These are phyloP conservation scores for Picochlorum sp. DNA, from an alignment of 139 green algal genomes.

Conservation along the genomic window DNA sequence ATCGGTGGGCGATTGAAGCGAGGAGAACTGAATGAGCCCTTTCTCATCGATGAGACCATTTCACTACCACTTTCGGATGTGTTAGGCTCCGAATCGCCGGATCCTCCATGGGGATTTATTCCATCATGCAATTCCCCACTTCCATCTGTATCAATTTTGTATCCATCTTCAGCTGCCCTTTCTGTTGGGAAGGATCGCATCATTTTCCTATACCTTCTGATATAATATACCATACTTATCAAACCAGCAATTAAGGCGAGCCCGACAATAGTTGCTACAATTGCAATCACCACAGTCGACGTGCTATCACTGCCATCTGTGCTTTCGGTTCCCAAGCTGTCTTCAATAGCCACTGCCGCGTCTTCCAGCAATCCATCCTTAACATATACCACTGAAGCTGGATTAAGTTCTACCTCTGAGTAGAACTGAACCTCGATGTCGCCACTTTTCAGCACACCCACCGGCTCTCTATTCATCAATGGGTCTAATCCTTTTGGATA, in stretches of 20 bases:
- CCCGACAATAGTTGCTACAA: not conserved
- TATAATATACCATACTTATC: not conserved
- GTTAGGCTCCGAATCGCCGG: no score
- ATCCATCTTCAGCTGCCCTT: not conserved
- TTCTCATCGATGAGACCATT: no score
- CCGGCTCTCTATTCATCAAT: not conserved
- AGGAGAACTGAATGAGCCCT: no score
- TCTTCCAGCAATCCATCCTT: not conserved
- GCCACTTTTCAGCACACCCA: slow-evolving; percentile 14
- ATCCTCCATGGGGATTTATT: no score
- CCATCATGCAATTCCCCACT: no score
- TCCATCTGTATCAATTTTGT: not conserved
- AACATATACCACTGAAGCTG: slow-evolving; percentile 13
- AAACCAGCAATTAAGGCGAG: not conserved
- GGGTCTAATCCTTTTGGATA: slow-evolving; percentile 3
- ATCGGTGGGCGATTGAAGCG: no score
- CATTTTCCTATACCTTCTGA: not conserved
- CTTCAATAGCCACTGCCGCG: no score
- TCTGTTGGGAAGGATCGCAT: not conserved
- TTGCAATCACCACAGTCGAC: not conserved
- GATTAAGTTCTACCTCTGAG: slow-evolving; percentile 11
- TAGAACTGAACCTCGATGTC: not conserved
- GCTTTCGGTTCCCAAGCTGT: no score
- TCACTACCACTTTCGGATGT: no score
- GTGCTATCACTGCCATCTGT: not conserved